Percentiles rank a stretch among this genome's conserved stretches.
These are phyloP conservation scores for Clonostachys byssicola DNA, from an alignment of 2,329 filamentous ascomycete genomes.

Conservation along the genomic window DNA sequence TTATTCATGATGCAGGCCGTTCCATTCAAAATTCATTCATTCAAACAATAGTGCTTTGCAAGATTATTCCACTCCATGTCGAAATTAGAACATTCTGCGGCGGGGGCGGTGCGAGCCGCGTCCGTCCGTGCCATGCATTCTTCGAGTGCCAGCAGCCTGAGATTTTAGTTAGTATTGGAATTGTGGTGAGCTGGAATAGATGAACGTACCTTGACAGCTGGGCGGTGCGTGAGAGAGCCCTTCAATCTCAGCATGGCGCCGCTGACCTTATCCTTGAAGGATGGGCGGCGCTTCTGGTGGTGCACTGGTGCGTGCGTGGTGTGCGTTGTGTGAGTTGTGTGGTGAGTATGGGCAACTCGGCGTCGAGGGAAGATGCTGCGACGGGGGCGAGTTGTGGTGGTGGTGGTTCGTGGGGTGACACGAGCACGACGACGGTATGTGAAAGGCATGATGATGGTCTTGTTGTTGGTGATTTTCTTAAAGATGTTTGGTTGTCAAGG, in stretches of 20 bases:
- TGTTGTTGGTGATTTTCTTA: not conserved
- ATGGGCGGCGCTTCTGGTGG: slow-evolving; percentile 64
- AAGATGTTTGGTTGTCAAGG: no score
- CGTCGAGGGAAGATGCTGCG: slow-evolving; percentile 14
- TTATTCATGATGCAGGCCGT: no score
- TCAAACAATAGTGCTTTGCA: no score
- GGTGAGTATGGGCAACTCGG: slow-evolving; percentile 18
- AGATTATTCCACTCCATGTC: no score
- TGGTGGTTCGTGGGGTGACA: slow-evolving; percentile 6
- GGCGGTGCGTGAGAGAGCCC: slow-evolving; percentile 63
- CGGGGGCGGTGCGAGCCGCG: slow-evolving; percentile 42
- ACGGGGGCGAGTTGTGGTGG: slow-evolving; percentile 7
- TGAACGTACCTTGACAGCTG: slow-evolving; percentile 63
- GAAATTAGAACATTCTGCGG: not conserved
- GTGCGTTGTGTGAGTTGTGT: slow-evolving; percentile 7
- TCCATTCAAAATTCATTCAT: no score
- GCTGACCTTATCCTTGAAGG: slow-evolving; percentile 72
- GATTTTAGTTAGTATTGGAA: not conserved
- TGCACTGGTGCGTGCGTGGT: slow-evolving; percentile 14
- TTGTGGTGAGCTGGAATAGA: not conserved
- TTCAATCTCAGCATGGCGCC: slow-evolving; percentile 72
- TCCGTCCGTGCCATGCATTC: slow-evolving; percentile 73
- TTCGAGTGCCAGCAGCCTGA: slow-evolving; percentile 67
- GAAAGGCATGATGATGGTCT: slow-evolving; percentile 22
- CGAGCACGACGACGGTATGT: slow-evolving; percentile 11